Evolutionary conservation across 495 filamentous ascomycete species (phyloP).

Genomic region (Bathelium albidoporum): DNA sequence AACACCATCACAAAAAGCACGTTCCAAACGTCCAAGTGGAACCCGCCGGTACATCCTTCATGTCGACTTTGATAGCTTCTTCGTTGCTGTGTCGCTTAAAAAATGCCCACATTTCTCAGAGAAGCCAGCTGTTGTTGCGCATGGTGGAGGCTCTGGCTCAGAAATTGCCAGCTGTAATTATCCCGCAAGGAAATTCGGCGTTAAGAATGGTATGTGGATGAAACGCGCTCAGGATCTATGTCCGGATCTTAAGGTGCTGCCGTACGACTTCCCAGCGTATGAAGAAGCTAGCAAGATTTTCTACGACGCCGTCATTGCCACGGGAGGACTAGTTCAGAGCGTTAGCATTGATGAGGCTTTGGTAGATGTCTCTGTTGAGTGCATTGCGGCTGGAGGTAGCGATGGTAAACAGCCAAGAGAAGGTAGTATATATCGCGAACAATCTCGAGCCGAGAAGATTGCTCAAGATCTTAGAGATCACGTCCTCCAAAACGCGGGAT

Average conservation of each 20-base stretch:
- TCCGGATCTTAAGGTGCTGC: slow-evolving; percentile 71
- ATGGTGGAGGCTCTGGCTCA: slow-evolving; percentile 71
- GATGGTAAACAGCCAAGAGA: slow-evolving; percentile 59
- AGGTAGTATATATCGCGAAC: slow-evolving; percentile 68
- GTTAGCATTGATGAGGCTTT: slow-evolving; percentile 94
- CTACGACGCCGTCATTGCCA: slow-evolving; percentile 69
- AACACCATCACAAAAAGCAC: slow-evolving; percentile 40
- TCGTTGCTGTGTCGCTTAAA: slow-evolving; percentile 78
- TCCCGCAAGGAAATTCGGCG: slow-evolving; percentile 67
- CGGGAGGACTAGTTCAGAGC: slow-evolving; percentile 80
- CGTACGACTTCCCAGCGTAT: slow-evolving; percentile 90
- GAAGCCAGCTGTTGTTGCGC: slow-evolving; percentile 83
- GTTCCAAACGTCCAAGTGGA: slow-evolving; percentile 43
- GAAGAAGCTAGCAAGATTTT: slow-evolving; percentile 85
- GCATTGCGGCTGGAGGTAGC: slow-evolving; percentile 55
- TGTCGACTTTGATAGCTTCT: slow-evolving; percentile 98
- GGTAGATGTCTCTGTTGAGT: slow-evolving; percentile 60
- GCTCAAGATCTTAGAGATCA: slow-evolving; percentile 53
- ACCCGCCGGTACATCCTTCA: slow-evolving; percentile 79
- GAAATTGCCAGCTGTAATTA: slow-evolving; percentile 99
- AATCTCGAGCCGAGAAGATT: slow-evolving; percentile 68
- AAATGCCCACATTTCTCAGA: slow-evolving; percentile 66
- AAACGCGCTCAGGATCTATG: slow-evolving; percentile 73
- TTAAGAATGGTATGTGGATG: slow-evolving; percentile 99
- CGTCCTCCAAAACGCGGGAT: slow-evolving; percentile 64